phyloP scores from a whole-genome alignment of 257 asterid species.

The Nicotiana tomentosiformis region DNA sequence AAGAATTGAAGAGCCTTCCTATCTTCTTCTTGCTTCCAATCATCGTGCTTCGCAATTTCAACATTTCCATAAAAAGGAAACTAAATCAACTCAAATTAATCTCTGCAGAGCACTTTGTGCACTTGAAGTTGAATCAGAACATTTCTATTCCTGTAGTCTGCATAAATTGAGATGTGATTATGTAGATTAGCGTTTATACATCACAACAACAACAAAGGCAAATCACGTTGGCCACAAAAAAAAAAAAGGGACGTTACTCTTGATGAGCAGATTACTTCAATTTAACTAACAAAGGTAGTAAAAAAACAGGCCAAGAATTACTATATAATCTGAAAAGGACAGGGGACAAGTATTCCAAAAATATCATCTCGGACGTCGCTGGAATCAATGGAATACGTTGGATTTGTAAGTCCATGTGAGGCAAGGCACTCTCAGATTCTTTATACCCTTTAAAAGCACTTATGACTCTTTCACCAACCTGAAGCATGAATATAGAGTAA shows the following conservation, averaged over 20 bases:
- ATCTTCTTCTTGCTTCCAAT: conserved; percentile 80
- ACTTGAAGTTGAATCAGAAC: too few species aligned
- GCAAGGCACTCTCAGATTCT: conserved; percentile 27
- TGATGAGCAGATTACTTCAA: too few species aligned
- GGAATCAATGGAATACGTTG: conserved; percentile 56
- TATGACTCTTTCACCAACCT: too few species aligned
- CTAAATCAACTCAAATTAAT: not conserved
- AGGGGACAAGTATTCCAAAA: conserved; percentile 64
- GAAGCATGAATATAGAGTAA: too few species aligned
- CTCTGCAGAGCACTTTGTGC: too few species aligned
- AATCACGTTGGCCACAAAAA: too few species aligned
- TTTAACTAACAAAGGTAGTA: not conserved
- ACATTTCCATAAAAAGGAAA: not conserved
- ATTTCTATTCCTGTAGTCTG: too few species aligned
- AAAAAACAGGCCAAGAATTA: conserved; percentile 1
- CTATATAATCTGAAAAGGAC: conserved; percentile 70
- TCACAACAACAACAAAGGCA: too few species aligned
- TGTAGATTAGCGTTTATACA: too few species aligned
- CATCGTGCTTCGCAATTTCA: conserved; percentile 64
- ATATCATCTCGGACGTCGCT: conserved; percentile 58
- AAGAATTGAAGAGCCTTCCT: conserved; percentile 64
- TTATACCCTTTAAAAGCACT: too few species aligned
- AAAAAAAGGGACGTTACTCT: too few species aligned
- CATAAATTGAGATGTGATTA: too few species aligned
- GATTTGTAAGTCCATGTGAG: conserved; percentile 70